Base-by-base conservation (phyloP, 78 protist genomes). In the Cyanophora paradoxa region DNA sequence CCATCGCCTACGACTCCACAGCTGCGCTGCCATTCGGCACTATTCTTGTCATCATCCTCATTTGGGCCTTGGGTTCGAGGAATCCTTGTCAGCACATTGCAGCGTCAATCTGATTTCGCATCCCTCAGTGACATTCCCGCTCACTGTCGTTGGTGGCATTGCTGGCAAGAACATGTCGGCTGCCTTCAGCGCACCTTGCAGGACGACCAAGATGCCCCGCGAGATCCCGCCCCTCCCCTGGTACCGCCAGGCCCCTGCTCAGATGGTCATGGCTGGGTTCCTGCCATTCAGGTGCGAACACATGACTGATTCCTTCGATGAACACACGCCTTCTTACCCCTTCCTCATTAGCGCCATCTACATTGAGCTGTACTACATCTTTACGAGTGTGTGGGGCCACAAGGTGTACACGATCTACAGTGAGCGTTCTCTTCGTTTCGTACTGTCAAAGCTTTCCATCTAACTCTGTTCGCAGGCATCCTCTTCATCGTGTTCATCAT, bases 321-420 rank as follows among this genome's bases (percentile, higher is more conserved):
- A n/a, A n/a, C n/a, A n/a, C n/a, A n/a, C n/a, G n/a, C n/a, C n/a
- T n/a, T n/a, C n/a, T n/a, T n/a, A n/a, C n/a, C n/a, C n/a, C 64
- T 22, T 78, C 8, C 83, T 67, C 26, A 39, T 70, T 57, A 40
- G 83, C 40, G 96, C 99, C 57, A 94, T 93, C 72, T 94, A 92
- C 82, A 84, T 93, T 22, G 99, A 96, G 84, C 81, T 96, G 56
- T 90, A 89, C 78, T 94, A 94, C 84, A 77, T 96, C 41, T 93
- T 90, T 58, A 85, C 83, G 42, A 56, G 84, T 58, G 79, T 93
- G 34, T 95, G 96, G 96, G 98, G 98, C n/a, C 90, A 87, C 57
- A 74, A 81, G 70, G 67, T 72, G 30, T 56, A 56, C n/a, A 24
- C 61, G 5, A 7, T 56, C 13, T 56, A 56, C 61, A 14, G n/a